These are phyloP conservation scores for Comarum palustre DNA, from an alignment of 306 rosid species.

Conservation along the genomic window DNA sequence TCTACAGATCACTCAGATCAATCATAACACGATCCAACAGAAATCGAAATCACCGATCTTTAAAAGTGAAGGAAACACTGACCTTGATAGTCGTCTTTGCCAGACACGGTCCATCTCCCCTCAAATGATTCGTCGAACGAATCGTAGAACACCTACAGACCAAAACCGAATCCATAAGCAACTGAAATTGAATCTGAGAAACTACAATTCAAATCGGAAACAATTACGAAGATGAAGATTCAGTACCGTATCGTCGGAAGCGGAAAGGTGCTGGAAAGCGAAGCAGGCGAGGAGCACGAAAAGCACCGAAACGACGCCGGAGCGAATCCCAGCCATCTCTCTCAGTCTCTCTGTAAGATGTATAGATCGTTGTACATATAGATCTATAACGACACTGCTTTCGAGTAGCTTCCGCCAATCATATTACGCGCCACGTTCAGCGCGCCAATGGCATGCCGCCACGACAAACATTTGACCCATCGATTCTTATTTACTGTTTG, in stretches of 20 bases:
- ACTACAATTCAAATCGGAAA: background rate
- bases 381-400: slow-evolving; percentile 32
- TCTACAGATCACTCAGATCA: background rate
- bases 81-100: slow-evolving; percentile 73
- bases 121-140: slow-evolving; percentile 74
- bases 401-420: slow-evolving; percentile 60
- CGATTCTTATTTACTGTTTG: background rate
- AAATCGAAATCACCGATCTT: background rate
- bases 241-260: slow-evolving; percentile 58
- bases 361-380: slow-evolving; percentile 20
- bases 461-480: slow-evolving; percentile 28
- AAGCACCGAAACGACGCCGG: slow-evolving; percentile 22
- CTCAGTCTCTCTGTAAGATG: background rate
- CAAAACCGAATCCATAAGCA: slow-evolving; percentile 4
- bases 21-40: background rate
- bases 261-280: slow-evolving; percentile 40
- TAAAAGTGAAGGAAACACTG: background rate
- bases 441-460: slow-evolving; percentile 21
- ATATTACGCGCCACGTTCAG: slow-evolving; percentile 43
- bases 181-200: background rate
- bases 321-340: slow-evolving; percentile 36
- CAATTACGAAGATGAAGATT: background rate
- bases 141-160: slow-evolving; percentile 67
- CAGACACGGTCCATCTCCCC: slow-evolving; percentile 73
- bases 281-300: slow-evolving; percentile 39